phyloP scores from a whole-genome alignment of 441 rosid species.

The Capsella rubella region DNA sequence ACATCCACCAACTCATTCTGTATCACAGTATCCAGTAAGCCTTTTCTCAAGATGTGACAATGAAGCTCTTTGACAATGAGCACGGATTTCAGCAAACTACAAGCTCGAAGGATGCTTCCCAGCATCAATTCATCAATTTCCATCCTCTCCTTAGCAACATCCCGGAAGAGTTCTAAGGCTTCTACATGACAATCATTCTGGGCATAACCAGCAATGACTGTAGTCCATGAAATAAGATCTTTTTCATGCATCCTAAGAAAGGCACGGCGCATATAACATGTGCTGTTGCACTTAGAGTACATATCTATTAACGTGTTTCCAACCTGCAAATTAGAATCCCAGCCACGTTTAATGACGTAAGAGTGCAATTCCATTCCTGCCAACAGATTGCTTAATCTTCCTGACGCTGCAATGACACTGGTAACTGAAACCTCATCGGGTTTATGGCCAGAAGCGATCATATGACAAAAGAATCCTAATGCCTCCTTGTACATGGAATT shows the following conservation, averaged over 20 bases:
- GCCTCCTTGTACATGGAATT: conserved; percentile 66
- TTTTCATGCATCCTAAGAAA: conserved; percentile 60
- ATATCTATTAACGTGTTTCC: conserved; percentile 81
- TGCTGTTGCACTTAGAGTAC: conserved; percentile 72
- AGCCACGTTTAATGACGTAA: conserved; percentile 65
- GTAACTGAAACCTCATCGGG: conserved; percentile 67
- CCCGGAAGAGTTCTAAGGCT: conserved; percentile 59
- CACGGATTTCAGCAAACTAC: conserved; percentile 56
- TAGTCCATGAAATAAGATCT: conserved; percentile 87
- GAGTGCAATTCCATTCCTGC: conserved; percentile 89
- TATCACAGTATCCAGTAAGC: conserved; percentile 62
- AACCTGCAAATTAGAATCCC: conserved; percentile 61
- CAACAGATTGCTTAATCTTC: conserved; percentile 65
- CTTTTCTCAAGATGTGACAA: conserved; percentile 63
- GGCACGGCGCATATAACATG: conserved; percentile 58
- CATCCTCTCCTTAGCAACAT: conserved; percentile 53
- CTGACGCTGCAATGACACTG: conserved; percentile 63
- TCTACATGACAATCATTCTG: conserved; percentile 58
- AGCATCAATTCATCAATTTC: conserved; percentile 71
- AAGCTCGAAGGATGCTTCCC: conserved; percentile 74
- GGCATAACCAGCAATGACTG: conserved; percentile 76
- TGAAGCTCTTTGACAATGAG: conserved; percentile 69
- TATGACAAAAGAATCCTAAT: conserved; percentile 52
- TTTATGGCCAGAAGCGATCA: conserved; percentile 58
- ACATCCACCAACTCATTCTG: conserved; percentile 66